Evolutionary conservation across 768 basidiomycete species (phyloP), one percentile per base, ranked within the genome.

Genomic region (Tephrocybe sp.): DNA sequence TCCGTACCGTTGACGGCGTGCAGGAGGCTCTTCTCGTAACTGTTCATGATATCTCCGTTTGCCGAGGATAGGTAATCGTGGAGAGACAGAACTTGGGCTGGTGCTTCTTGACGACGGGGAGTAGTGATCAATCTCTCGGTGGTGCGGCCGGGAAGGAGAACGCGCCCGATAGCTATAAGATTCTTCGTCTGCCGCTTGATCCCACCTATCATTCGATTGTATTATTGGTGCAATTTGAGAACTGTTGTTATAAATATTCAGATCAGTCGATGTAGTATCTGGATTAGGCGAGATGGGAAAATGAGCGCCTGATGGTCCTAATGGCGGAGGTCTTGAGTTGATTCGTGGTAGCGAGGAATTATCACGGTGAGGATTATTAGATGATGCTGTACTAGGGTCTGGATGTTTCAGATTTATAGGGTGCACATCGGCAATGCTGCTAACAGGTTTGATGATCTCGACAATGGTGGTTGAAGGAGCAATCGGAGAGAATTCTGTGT

Each of bases 41-140:
- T 62, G 59, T 20, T 60, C 61, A 32, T 55, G 58, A 7, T 45
- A 35, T 26, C 62, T 57, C 41, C 64, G 61, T 41, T 60, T 57
- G 13, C 59, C 59, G 6, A 60, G 53, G 10, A 49, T 19, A 14
- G 46, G 49, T 4, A 49, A 49, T n/a, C 33, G 49, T 34, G 39
- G 34, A 0, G 32, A 13, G 14, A 48, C 44, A 1, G 51, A 42
- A 10, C n/a, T 17, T 9, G 34, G 34, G 9, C 30, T 38, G 30
- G 39, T 23, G 22, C 19, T 10, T 17, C n/a, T 32, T 17, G 56
- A 47, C 22, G 49, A 48, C 39, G 61, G 53, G 12, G 57, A 55
- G 51, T 60, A 54, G 36, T 58, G 53, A 45, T 62, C 51, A 48
- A 6, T 33, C 1, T 44, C 39, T n/a, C 51, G 26, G 4, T 46